Evolutionary conservation across 2,329 filamentous ascomycete genomes (phyloP).

Genomic region (Cytospora mali): DNA sequence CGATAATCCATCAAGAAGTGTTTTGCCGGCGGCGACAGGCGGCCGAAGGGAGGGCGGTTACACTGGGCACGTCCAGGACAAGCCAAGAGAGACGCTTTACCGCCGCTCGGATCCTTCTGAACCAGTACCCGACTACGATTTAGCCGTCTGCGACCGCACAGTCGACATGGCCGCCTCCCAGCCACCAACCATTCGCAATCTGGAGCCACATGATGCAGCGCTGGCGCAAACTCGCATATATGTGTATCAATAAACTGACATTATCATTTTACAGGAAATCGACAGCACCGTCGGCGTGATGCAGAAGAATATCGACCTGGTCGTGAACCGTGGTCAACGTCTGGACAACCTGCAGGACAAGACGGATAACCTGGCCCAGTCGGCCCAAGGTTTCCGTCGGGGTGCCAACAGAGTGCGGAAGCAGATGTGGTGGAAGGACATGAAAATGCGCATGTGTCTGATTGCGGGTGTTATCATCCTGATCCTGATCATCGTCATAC

Average conservation of each 20-base stretch:
- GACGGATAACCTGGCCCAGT: slow-evolving; percentile 90
- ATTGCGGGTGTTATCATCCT: slow-evolving; percentile 89
- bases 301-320: slow-evolving; percentile 97
- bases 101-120: not conserved
- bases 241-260: slow-evolving; percentile 12
- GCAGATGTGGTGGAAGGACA: slow-evolving; percentile 99
- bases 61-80: not conserved
- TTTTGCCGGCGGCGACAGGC: not conserved
- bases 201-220: not conserved
- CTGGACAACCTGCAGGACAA: slow-evolving; percentile 90
- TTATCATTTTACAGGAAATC: slow-evolving; percentile 72
- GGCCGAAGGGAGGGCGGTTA: not conserved
- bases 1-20: not conserved
- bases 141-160: not conserved
- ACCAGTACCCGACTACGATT: not conserved
- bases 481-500: slow-evolving; percentile 91
- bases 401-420: slow-evolving; percentile 95
- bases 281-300: slow-evolving; percentile 93
- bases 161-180: not conserved
- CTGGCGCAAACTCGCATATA: not conserved
- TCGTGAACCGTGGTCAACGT: slow-evolving; percentile 87
- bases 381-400: slow-evolving; percentile 92
- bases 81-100: slow-evolving; percentile 3
- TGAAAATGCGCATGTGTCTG: slow-evolving; percentile 99
- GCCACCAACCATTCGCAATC: not conserved